A percentile compares a stretch with the other conserved stretches of the same genome.
phyloP scores from a whole-genome alignment of 768 basidiomycete species.

The Rhizopogon vulgaris region DNA sequence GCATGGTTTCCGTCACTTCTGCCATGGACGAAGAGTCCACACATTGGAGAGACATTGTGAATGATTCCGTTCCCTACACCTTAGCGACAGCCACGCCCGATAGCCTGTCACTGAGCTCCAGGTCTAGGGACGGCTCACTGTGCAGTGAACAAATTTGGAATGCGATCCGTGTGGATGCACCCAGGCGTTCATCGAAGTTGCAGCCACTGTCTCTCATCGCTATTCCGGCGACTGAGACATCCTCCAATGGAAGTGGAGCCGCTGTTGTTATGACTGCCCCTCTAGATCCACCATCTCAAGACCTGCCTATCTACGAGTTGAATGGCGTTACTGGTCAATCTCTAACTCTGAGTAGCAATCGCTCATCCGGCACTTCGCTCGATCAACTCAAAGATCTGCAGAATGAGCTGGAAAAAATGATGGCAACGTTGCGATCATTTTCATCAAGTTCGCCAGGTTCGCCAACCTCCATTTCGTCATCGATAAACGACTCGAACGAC shows the following conservation, averaged over 20 bases:
- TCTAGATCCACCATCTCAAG: slow-evolving; percentile 12
- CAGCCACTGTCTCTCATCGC: background rate
- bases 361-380: slow-evolving; percentile 30
- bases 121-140: slow-evolving; percentile 6
- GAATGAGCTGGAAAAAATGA: slow-evolving; percentile 57
- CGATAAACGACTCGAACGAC: slow-evolving; percentile 17
- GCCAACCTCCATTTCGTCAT: slow-evolving; percentile 17
- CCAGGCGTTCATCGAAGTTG: background rate
- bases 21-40: slow-evolving; percentile 6
- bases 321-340: slow-evolving; percentile 27
- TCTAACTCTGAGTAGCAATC: slow-evolving; percentile 2
- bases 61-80: slow-evolving; percentile 4
- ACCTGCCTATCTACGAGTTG: slow-evolving; percentile 43
- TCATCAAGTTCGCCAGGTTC: slow-evolving; percentile 18
- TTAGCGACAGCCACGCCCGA: slow-evolving; percentile 6
- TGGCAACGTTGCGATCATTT: slow-evolving; percentile 49
- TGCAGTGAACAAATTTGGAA: slow-evolving; percentile 2
- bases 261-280: background rate
- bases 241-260: background rate
- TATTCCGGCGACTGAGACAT: background rate
- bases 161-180: slow-evolving; percentile 1
- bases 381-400: slow-evolving; percentile 55
- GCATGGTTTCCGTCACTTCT: background rate
- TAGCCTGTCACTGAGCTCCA: slow-evolving; percentile 3
- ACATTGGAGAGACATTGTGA: slow-evolving; percentile 3